These are phyloP conservation scores for Marchantia paleacea DNA, from an alignment of 225 moss, liverwort and hornwort genomes.

Conservation along the genomic window DNA sequence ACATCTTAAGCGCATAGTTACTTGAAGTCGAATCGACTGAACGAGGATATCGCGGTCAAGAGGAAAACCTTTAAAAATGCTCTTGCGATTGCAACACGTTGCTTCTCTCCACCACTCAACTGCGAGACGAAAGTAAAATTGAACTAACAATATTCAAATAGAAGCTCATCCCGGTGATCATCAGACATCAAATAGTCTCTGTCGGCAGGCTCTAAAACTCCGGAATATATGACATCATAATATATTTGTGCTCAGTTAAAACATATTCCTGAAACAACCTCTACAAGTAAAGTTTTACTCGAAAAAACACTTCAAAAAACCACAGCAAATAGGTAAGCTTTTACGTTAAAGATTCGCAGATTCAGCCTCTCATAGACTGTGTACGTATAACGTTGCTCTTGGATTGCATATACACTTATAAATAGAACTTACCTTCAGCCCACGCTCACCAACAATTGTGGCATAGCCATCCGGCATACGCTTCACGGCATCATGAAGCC, in stretches of 20 bases:
- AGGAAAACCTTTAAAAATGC: conserved; percentile 76
- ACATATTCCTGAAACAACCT: no score
- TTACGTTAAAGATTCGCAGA: no score
- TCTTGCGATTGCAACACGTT: conserved; percentile 97
- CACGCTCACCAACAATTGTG: conserved; percentile 90
- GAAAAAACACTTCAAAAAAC: no score
- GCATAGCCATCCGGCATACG: conserved; percentile 92
- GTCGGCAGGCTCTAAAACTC: background rate
- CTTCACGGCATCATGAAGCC: conserved; percentile 89
- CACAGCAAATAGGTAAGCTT: no score
- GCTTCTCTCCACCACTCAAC: conserved; percentile 98
- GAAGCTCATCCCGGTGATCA: no score
- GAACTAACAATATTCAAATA: background rate
- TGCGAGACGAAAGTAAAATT: conserved; percentile 29
- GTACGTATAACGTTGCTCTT: no score
- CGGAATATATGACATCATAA: no score
- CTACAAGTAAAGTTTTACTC: no score
- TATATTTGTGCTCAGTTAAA: no score
- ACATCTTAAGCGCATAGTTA: no score
- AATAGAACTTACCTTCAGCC: conserved; percentile 61
- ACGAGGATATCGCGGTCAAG: background rate
- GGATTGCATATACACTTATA: background rate
- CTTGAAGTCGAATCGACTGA: background rate
- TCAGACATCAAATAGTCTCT: no score
- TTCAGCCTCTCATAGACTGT: no score